Conservation (phyloP, 176 grass and related monocot species). For the Metroxylon sagu region DNA sequence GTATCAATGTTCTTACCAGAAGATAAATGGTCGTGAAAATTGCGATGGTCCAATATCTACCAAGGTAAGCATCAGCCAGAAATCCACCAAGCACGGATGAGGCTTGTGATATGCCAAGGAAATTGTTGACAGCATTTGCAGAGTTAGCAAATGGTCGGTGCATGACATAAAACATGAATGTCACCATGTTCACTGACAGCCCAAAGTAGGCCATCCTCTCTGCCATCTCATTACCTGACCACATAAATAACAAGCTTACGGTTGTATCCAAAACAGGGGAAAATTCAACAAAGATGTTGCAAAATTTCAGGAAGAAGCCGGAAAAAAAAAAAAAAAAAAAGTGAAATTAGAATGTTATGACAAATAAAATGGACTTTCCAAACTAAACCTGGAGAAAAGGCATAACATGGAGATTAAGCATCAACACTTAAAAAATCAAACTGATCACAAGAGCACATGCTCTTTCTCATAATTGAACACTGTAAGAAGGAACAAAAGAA, state of each 20-base stretch:
- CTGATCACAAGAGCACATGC: no score
- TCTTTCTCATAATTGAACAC: no score
- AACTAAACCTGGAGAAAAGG: no score
- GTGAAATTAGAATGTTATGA: no score
- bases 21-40: constrained; percentile 81
- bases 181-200: constrained; percentile 80
- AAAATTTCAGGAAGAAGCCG: not conserved
- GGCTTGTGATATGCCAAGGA: constrained; percentile 89
- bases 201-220: constrained; percentile 97
- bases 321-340: no score
- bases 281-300: not conserved
- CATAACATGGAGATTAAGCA: no score
- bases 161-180: constrained; percentile 92
- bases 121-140: constrained; percentile 72
- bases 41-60: constrained; percentile 91
- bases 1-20: constrained; percentile 20
- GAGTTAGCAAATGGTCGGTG: constrained; percentile 66
- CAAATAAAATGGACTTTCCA: no score
- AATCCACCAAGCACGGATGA: constrained; percentile 88
- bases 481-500: no score
- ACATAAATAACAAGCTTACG: not conserved
- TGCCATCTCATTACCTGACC: constrained; percentile 71
- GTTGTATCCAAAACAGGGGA: not conserved
- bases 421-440: no score
- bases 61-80: constrained; percentile 90